These are phyloP conservation scores for Venturia asperata DNA, from an alignment of 2,329 filamentous ascomycete species.

Conservation along the genomic window DNA sequence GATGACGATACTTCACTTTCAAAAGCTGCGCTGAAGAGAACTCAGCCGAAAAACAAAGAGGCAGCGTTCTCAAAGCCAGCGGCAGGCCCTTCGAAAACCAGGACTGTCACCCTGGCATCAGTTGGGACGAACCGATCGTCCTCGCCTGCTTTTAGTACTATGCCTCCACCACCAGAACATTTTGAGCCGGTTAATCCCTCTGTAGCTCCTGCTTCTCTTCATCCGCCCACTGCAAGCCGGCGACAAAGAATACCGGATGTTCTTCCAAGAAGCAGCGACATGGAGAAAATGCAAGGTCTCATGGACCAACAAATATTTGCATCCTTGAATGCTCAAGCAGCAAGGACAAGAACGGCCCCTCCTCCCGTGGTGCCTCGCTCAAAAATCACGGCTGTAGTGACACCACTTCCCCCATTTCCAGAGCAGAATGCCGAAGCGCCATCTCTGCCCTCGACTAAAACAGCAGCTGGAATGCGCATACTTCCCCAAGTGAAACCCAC, in stretches of 20 bases:
- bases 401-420: neutral
- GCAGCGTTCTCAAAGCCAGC: neutral
- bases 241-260: constrained; percentile 13
- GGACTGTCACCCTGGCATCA: constrained; percentile 17
- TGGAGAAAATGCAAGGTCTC: constrained; percentile 26
- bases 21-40: neutral
- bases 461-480: neutral
- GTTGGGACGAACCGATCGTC: constrained; percentile 16
- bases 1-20: neutral
- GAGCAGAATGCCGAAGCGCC: neutral
- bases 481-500: neutral
- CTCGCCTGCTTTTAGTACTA: neutral
- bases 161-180: neutral
- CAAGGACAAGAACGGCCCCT: neutral
- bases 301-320: constrained; percentile 25
- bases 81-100: neutral
- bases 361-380: neutral
- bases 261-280: constrained; percentile 22
- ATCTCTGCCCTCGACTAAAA: neutral
- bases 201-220: constrained; percentile 17
- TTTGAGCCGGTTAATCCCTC: constrained; percentile 24
- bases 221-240: neutral
- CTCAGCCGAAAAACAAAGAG: constrained; percentile 14
- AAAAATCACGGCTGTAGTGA: neutral
- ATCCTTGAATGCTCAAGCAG: constrained; percentile 1